Percentiles rank a stretch among this genome's conserved stretches.
Conservation (phyloP, 1,284 basidiomycete species). For the Vanrija sp. region DNA sequence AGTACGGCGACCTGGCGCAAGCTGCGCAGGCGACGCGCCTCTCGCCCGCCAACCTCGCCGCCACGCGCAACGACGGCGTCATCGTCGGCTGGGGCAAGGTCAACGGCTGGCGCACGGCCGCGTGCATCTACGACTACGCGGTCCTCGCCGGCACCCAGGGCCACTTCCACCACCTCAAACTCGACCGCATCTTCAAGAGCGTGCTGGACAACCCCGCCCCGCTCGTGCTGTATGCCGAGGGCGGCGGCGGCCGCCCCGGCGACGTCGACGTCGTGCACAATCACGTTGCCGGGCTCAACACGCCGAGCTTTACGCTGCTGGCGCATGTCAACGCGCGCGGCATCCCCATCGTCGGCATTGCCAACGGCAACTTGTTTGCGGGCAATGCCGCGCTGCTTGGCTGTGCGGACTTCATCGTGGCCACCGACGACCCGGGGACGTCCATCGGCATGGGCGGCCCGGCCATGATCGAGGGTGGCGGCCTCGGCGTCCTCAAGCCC, state of each 20-base stretch:
- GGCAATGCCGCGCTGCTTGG: slow-evolving; percentile 16
- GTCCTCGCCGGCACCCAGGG: slow-evolving; percentile 19
- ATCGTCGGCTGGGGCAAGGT: slow-evolving; percentile 21
- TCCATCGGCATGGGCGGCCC: slow-evolving; percentile 19
- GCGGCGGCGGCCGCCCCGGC: slow-evolving; percentile 16
- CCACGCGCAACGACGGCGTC: slow-evolving; percentile 19
- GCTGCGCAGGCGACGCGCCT: slow-evolving; percentile 16
- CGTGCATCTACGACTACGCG: slow-evolving; percentile 18
- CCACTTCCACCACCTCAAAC: slow-evolving; percentile 19
- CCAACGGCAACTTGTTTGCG: slow-evolving; percentile 17
- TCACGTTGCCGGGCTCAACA: slow-evolving; percentile 13
- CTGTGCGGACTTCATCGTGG: slow-evolving; percentile 15
- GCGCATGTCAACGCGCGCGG: slow-evolving; percentile 16
- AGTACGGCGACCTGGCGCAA: slow-evolving; percentile 17
- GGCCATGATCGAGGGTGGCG: slow-evolving; percentile 19
- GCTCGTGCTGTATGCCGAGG: slow-evolving; percentile 18
- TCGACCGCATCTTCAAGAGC: slow-evolving; percentile 15
- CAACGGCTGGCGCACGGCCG: slow-evolving; percentile 10
- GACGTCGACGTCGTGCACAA: slow-evolving; percentile 14
- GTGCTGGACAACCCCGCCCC: slow-evolving; percentile 18
- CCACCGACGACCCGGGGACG: slow-evolving; percentile 12
- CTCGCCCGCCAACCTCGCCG: slow-evolving; percentile 2
- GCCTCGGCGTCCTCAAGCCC: slow-evolving; percentile 11
- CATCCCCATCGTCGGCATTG: slow-evolving; percentile 17
- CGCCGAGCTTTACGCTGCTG: slow-evolving; percentile 11